These are phyloP conservation scores for Earliella scabrosa DNA, from an alignment of 1,284 basidiomycete genomes.

Conservation along the genomic window DNA sequence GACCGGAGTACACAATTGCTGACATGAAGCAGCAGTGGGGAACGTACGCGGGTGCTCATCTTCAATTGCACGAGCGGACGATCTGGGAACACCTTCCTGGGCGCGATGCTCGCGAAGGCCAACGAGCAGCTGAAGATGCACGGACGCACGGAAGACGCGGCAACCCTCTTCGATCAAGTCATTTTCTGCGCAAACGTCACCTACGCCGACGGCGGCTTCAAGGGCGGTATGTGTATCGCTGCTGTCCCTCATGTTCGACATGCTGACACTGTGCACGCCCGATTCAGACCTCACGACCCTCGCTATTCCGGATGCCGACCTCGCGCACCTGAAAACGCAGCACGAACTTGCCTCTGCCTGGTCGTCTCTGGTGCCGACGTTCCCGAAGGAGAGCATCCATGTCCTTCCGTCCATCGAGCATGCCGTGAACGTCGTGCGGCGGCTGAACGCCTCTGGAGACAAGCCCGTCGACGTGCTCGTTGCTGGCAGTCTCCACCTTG, in stretches of 20 bases:
- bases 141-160: conserved; percentile 40
- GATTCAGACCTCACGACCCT: conserved; percentile 72
- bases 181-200: conserved; percentile 98
- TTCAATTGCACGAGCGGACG: conserved; percentile 98
- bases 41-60: conserved; percentile 64
- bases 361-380: conserved; percentile 65
- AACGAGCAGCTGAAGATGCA: conserved; percentile 50
- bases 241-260: background rate
- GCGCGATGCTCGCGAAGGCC: conserved; percentile 56
- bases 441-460: conserved; percentile 37
- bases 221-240: conserved; percentile 71
- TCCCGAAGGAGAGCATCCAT: conserved; percentile 65
- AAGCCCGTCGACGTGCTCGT: conserved; percentile 72
- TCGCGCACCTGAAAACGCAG: conserved; percentile 76
- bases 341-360: conserved; percentile 79
- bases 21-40: background rate
- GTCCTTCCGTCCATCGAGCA: conserved; percentile 91
- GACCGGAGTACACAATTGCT: background rate
- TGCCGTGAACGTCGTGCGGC: conserved; percentile 68
- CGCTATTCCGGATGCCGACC: conserved; percentile 66
- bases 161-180: conserved; percentile 78
- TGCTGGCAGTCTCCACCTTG: conserved; percentile 91
- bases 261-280: background rate
- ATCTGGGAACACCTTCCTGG: conserved; percentile 77
- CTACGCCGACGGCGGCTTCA: conserved; percentile 86